Evolutionary conservation across 2,329 filamentous ascomycete species (phyloP), one percentile per base, ranked within the genome.

Genomic region (Epichloe brachyelytri): DNA sequence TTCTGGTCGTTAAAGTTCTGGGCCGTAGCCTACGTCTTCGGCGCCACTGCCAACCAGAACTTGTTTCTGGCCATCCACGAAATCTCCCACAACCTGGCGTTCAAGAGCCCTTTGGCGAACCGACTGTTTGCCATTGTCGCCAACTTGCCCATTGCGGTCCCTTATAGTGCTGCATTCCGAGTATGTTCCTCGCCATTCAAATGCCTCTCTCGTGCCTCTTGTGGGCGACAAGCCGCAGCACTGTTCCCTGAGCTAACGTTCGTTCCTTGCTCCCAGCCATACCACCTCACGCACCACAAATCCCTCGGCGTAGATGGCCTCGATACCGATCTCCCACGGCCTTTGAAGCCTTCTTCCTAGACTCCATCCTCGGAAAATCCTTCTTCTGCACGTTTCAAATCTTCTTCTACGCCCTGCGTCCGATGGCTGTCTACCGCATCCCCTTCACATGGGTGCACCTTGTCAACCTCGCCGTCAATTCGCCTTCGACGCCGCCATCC

Each of bases 341-440:
- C 46, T 70, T 96, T 48, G 93, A 98, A 73, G 91, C 89, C 56
- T 71, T 95, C 64, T 85, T 98, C 66, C 83, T 98, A 61, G 87
- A 98, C 74, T 96, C 89, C 7, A 83, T 98, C 60, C 80, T 91
- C 17, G 93, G 93, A 67, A 98, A 98, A 72, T 85, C 93, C 58
- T 98, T 98, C 75, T 98, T 98, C 78, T 91, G 86, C 73, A 98
- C 93, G 59, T 98, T 96, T 73, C 93, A 98, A 71, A 96, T 98
- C 68, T 79, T 98, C 65, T 98, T 98, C 78, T 98, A 98, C 73
- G 93, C 93, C 61, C 70, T 98, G 48, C 87, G 93, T 15, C 93
- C 93, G 54, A 95, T 97, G 85, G 83, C 90, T 70, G 79, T 98
- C 60, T 95, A 95, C 77, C 80, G 82, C 60, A 78, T 97, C 5